Evolutionary conservation across 2,329 filamentous ascomycete genomes (phyloP).

Genomic region (Pestalotiopsis sp.): DNA sequence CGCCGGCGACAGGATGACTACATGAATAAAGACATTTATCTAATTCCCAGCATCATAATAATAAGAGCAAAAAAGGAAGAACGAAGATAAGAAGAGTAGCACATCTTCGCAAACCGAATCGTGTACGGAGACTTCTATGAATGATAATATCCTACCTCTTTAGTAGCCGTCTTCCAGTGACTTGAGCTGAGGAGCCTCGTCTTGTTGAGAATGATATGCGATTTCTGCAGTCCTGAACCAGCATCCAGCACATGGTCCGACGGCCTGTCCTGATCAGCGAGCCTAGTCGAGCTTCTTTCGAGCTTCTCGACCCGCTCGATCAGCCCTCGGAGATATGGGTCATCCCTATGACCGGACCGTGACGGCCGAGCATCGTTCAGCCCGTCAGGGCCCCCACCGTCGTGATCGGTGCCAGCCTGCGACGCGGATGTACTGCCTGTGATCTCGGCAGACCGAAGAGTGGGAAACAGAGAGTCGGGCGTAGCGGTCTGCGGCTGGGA

Average conservation of each 20-base stretch:
- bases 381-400: background rate
- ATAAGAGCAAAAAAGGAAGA: no score
- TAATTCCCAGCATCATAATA: no score
- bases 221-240: constrained; percentile 26
- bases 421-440: background rate
- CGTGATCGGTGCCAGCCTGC: background rate
- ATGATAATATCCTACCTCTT: background rate
- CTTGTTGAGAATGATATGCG: constrained; percentile 34
- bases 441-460: background rate
- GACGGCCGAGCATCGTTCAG: background rate
- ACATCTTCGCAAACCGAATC: no score
- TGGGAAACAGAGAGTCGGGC: background rate
- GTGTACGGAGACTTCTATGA: no score
- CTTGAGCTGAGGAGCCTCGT: constrained; percentile 35
- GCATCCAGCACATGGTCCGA: constrained; percentile 24
- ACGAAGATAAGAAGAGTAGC: no score
- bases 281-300: background rate
- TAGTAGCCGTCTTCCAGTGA: constrained; percentile 31
- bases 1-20: background rate
- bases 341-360: background rate
- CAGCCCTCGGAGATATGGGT: background rate
- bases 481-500: background rate
- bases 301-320: background rate
- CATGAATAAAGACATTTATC: background rate
- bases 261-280: background rate